Evolutionary conservation across 176 grass and related monocot genomes (phyloP).

Genomic region (Luzula sylvatica): DNA sequence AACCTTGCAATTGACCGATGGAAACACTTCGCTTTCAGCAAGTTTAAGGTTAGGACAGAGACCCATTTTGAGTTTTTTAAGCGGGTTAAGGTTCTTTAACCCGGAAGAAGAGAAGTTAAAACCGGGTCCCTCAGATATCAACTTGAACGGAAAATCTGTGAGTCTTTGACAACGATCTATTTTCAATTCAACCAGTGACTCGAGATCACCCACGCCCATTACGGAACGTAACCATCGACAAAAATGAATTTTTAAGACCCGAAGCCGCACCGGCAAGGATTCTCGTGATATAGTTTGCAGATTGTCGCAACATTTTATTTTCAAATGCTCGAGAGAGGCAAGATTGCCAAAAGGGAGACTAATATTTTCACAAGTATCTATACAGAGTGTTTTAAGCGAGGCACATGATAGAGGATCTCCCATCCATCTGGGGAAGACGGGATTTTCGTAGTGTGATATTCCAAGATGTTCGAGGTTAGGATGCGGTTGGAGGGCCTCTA

Average conservation of each 20-base stretch:
- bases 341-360: not conserved
- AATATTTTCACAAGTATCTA: not conserved
- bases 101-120: not conserved
- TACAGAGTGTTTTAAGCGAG: not conserved
- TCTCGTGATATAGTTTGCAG: not conserved
- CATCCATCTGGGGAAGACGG: not conserved
- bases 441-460: not conserved
- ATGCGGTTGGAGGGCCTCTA: constrained; percentile 8
- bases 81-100: not conserved
- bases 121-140: not conserved
- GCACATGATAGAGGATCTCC: constrained; percentile 9
- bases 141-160: not conserved
- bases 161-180: not conserved
- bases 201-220: not conserved
- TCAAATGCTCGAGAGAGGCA: not conserved
- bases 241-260: not conserved
- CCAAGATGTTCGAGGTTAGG: constrained; percentile 1
- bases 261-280: not conserved
- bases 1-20: not conserved
- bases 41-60: not conserved
- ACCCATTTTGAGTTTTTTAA: not conserved
- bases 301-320: not conserved
- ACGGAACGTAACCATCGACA: not conserved
- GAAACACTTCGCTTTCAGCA: not conserved
- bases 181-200: not conserved